These are phyloP conservation scores for Leishmania braziliensis DNA, from an alignment of 208 protist genomes.

Conservation along the genomic window DNA sequence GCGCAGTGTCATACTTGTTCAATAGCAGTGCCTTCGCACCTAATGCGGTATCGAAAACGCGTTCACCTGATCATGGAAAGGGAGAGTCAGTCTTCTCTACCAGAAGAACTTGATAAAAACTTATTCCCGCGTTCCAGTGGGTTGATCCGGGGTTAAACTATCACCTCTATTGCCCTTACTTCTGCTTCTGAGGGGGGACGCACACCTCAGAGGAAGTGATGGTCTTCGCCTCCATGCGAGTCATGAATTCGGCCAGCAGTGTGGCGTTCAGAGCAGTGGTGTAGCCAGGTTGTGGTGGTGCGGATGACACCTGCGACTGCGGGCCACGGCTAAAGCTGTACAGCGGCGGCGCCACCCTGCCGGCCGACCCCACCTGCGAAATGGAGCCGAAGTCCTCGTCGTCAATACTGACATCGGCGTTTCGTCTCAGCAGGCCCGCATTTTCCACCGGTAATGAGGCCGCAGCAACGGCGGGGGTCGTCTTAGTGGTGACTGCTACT, in stretches of 20 bases:
- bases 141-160: not conserved
- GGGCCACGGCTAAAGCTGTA: slow-evolving; percentile 24
- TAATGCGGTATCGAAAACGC: not conserved
- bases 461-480: not conserved
- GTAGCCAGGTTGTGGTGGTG: slow-evolving; percentile 12
- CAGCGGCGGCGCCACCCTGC: slow-evolving; percentile 8
- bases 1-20: not conserved
- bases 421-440: not conserved
- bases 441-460: not conserved
- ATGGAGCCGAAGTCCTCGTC: slow-evolving; percentile 28
- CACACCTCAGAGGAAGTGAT: slow-evolving; percentile 19
- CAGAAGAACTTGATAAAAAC: not conserved
- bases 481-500: not conserved
- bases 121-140: not conserved
- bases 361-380: slow-evolving; percentile 17
- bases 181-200: not conserved
- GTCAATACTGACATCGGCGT: slow-evolving; percentile 2
- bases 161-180: not conserved
- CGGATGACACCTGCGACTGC: slow-evolving; percentile 22
- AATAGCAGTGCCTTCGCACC: not conserved
- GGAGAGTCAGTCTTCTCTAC: not conserved
- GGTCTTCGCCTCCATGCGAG: slow-evolving; percentile 18
- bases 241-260: slow-evolving; percentile 9
- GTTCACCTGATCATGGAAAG: not conserved
- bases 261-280: not conserved